These are phyloP conservation scores for Daldinia caldariorum DNA, from an alignment of 495 filamentous ascomycete genomes.

Conservation along the genomic window DNA sequence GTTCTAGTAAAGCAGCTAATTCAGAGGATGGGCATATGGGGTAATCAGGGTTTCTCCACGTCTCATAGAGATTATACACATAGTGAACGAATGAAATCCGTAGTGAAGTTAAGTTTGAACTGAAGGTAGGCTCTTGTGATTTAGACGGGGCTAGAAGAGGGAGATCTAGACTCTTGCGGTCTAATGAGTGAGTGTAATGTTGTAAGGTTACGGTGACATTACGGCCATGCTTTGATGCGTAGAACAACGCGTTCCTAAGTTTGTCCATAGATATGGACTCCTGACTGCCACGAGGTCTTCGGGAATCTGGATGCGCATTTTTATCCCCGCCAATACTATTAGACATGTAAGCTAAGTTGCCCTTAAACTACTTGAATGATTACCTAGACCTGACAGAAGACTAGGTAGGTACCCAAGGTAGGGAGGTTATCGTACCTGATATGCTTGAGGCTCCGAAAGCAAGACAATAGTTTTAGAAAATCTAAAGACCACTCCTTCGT, in stretches of 20 bases:
- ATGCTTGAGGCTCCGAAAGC: not conserved
- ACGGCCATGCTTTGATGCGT: not conserved
- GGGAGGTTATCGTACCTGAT: not conserved
- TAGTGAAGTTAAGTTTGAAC: not conserved
- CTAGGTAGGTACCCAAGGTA: too few relatives aligned
- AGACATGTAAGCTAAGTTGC: not conserved
- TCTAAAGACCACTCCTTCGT: not conserved
- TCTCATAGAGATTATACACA: not conserved
- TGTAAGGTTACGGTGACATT: not conserved
- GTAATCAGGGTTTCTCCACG: not conserved
- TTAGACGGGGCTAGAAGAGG: not conserved
- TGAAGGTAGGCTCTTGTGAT: not conserved
- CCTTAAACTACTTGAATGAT: not conserved
- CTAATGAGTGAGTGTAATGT: not conserved
- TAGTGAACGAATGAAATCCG: not conserved
- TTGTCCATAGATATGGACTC: not conserved
- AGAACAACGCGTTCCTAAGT: not conserved
- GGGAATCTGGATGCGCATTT: conserved; percentile 1
- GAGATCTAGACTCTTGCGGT: not conserved
- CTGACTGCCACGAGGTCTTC: not conserved
- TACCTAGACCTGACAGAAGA: too few relatives aligned
- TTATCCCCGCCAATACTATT: not conserved
- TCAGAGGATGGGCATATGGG: not conserved
- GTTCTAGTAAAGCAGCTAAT: not conserved
- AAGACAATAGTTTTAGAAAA: not conserved